Evolutionary conservation across 192 early-diverging fungal species (phyloP).

Genomic region (Coemansia sp.): DNA sequence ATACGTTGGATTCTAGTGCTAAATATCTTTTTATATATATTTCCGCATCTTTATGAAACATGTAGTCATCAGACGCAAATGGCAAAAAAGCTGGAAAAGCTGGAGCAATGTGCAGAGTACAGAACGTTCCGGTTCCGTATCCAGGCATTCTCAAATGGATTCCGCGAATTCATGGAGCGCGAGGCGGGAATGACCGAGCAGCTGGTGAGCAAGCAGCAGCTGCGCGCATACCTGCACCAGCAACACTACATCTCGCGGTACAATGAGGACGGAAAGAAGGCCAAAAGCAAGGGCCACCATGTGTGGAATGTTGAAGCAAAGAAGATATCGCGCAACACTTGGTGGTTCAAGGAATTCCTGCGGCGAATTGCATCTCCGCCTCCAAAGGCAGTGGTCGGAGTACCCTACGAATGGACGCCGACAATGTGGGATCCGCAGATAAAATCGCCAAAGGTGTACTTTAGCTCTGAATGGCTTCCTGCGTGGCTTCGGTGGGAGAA

Average conservation of each 20-base stretch:
- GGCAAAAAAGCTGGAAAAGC: slow-evolving; percentile 74
- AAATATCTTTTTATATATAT: neutral
- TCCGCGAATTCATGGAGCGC: slow-evolving; percentile 65
- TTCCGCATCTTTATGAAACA: neutral
- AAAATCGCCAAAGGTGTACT: slow-evolving; percentile 68
- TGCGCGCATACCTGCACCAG: slow-evolving; percentile 73
- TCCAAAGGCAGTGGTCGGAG: slow-evolving; percentile 64
- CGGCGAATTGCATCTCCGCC: slow-evolving; percentile 70
- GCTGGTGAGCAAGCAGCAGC: slow-evolving; percentile 62
- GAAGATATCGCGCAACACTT: slow-evolving; percentile 63
- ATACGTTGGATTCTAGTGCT: too few relatives aligned
- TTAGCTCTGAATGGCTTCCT: slow-evolving; percentile 70
- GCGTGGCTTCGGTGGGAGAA: slow-evolving; percentile 74
- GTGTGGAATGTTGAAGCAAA: slow-evolving; percentile 84
- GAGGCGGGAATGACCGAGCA: slow-evolving; percentile 64
- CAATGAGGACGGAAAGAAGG: slow-evolving; percentile 79
- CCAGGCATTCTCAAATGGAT: slow-evolving; percentile 76
- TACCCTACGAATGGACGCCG: slow-evolving; percentile 67
- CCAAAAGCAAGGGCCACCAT: slow-evolving; percentile 77
- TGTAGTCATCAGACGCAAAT: slow-evolving; percentile 72
- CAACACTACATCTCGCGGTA: slow-evolving; percentile 77
- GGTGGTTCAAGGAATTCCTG: slow-evolving; percentile 74
- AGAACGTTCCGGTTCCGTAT: slow-evolving; percentile 86
- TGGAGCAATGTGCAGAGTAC: slow-evolving; percentile 70
- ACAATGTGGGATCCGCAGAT: slow-evolving; percentile 78